Base-by-base conservation (phyloP, 805 yeast genomes). In the Blastobotrys peoriensis region DNA sequence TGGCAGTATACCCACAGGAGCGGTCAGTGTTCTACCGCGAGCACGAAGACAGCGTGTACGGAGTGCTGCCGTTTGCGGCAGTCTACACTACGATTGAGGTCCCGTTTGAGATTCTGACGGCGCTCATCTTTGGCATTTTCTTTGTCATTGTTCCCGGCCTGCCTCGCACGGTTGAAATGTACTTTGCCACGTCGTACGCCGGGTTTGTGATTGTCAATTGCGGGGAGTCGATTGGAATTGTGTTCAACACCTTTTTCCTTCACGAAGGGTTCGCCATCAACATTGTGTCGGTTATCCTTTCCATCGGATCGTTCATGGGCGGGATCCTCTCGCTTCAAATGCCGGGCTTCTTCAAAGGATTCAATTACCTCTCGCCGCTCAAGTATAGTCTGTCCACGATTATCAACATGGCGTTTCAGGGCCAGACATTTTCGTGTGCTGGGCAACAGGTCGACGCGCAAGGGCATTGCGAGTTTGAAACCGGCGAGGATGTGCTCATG, bases 161-260 rank as follows among this genome's bases (percentile, higher is more conserved):
- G 27, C 89, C 88, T 16, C 64, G 86, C 39, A 78, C 79, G 1
- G 74, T 80, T 0, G 76, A 68, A 1, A 75, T 83, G 69, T 87
- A 75, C 56, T 86, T 88, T 54, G 71, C 81, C 0, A 67, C 81
- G 53, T 71, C 78, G 17, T 77, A 78, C 51, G 69, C 77, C 21
- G 53, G 79, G 0, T 66, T 78, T 45, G 65, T 74, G 20, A 71
- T 79, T 19, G 74, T 81, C 15, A 78, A 80, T 50, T 79, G 88
- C 48, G 96, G 96, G 28, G 96, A 87, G 60, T 81, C 91, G 4
- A 67, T 87, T 25, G 96, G 96, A 0, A 83, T 87, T 4, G 71
- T 84, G 40, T 83, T 87, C 46, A 86, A 85, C 56, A 80, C 89
- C 3, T 53, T 83, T 0, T 81, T 87, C 55, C 65, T 69, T 39